Conservation (phyloP, 495 filamentous ascomycete genomes). For the Neurospora discreta region DNA sequence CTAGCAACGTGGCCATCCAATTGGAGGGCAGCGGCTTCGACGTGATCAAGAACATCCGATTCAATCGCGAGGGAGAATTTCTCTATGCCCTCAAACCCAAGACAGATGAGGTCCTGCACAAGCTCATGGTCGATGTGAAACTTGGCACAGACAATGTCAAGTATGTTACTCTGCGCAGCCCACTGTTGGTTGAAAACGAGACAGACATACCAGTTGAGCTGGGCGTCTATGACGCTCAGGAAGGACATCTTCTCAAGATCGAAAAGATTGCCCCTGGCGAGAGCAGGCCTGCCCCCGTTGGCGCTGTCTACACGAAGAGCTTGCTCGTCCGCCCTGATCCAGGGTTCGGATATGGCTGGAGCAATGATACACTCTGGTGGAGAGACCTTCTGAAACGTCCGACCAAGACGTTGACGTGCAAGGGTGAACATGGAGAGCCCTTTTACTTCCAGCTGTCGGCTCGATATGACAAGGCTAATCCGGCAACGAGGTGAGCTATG, state of each 20-base stretch:
- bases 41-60: conserved; percentile 71
- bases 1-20: conserved; percentile 65
- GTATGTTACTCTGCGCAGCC: conserved; percentile 92
- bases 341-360: conserved; percentile 95
- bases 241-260: conserved; percentile 89
- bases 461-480: conserved; percentile 67
- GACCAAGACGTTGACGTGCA: conserved; percentile 75
- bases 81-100: conserved; percentile 81
- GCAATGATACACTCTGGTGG: conserved; percentile 79
- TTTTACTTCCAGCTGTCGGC: conserved; percentile 97
- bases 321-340: conserved; percentile 88
- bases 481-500: conserved; percentile 50
- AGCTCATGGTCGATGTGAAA: conserved; percentile 82
- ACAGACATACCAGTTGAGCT: conserved; percentile 94
- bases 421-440: conserved; percentile 70
- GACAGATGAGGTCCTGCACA: conserved; percentile 65
- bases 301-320: conserved; percentile 82
- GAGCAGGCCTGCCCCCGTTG: conserved; percentile 81
- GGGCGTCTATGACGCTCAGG: conserved; percentile 80
- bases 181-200: conserved; percentile 92
- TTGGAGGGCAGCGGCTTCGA: conserved; percentile 93
- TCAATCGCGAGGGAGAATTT: conserved; percentile 87
- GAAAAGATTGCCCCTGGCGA: conserved; percentile 95
- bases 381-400: conserved; percentile 76
- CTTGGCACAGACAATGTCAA: conserved; percentile 90